Conservation (phyloP, 2,329 filamentous ascomycete species). For the Talaromyces sp. region DNA sequence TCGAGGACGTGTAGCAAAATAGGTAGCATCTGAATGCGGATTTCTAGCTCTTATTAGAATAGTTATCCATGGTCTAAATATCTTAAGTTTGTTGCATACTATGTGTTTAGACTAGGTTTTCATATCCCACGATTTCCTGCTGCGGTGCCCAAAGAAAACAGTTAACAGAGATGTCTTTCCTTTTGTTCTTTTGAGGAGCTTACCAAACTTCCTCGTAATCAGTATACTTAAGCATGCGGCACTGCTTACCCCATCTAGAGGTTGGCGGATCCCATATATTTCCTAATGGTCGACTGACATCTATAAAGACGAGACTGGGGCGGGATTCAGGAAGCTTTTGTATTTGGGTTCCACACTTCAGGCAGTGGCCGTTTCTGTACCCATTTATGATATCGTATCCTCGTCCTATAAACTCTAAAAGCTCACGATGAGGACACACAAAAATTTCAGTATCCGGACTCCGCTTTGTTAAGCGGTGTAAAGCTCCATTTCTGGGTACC, state of each 20-base stretch:
- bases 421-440: neutral
- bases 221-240: neutral
- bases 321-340: neutral
- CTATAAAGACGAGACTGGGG: neutral
- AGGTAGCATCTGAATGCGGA: neutral
- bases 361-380: neutral
- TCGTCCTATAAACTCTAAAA: neutral
- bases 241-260: slow-evolving; percentile 9
- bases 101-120: no score
- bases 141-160: neutral
- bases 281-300: neutral
- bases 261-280: neutral
- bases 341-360: neutral
- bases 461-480: neutral
- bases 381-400: no score
- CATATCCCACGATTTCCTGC: neutral
- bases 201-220: neutral
- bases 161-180: neutral
- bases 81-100: neutral
- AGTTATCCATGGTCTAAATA: neutral
- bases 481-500: neutral
- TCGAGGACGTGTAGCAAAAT: no score
- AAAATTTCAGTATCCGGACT: neutral
- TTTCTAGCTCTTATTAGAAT: neutral
- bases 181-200: neutral